Percentiles rank a stretch among this genome's conserved stretches.
Conservation (phyloP, 257 asterid genomes). For the Echites panduratus region DNA sequence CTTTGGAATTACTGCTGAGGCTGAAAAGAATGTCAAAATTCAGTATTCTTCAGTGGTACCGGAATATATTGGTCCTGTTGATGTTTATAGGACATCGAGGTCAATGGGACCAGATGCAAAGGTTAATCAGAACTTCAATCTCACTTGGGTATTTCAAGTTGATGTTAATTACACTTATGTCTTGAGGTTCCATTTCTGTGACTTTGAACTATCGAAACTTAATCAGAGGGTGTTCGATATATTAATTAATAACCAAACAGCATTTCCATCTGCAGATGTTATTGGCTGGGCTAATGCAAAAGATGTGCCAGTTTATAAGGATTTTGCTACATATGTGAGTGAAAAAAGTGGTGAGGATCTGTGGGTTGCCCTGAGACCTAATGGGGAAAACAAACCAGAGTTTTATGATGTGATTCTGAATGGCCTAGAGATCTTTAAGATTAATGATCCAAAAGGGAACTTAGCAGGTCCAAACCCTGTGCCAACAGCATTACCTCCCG, state of each 20-base stretch:
- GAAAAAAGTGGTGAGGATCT: slow-evolving; percentile 25
- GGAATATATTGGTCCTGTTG: slow-evolving; percentile 39
- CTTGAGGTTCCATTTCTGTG: slow-evolving; percentile 78
- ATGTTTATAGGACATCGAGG: slow-evolving; percentile 47
- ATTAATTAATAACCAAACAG: slow-evolving; percentile 51
- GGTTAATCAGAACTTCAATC: slow-evolving; percentile 48
- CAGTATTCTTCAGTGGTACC: slow-evolving; percentile 31
- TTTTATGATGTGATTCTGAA: slow-evolving; percentile 52
- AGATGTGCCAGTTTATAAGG: slow-evolving; percentile 49
- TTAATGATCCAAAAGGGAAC: slow-evolving; percentile 45
- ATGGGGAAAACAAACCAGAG: slow-evolving; percentile 35
- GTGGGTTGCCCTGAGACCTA: slow-evolving; percentile 61
- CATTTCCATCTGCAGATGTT: slow-evolving; percentile 47
- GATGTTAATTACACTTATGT: slow-evolving; percentile 62
- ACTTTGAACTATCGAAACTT: slow-evolving; percentile 33
- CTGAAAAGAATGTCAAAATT: slow-evolving; percentile 29
- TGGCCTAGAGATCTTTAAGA: slow-evolving; percentile 70
- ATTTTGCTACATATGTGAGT: slow-evolving; percentile 35
- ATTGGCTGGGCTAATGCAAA: slow-evolving; percentile 40
- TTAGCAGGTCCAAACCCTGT: slow-evolving; percentile 63
- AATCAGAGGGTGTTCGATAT: slow-evolving; percentile 61
- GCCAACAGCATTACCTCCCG: slow-evolving; percentile 15
- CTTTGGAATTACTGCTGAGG: slow-evolving; percentile 38
- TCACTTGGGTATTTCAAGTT: slow-evolving; percentile 61
- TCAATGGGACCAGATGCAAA: slow-evolving; percentile 54